Percentiles rank a stretch among this genome's conserved stretches.
Conservation (phyloP, 345 rosid species). For the Streptanthus diversifolius region DNA sequence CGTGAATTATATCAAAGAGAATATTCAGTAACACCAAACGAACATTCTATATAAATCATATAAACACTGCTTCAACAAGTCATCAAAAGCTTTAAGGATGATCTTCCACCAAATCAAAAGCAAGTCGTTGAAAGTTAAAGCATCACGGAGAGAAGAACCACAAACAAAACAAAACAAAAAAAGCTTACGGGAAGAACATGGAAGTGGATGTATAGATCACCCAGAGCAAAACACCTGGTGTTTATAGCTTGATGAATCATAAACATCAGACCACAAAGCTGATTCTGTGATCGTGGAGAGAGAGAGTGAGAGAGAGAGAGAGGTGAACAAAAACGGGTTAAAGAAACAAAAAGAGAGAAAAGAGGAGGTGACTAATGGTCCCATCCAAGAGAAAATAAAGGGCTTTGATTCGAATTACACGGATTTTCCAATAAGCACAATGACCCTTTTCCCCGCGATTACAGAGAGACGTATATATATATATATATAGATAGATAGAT, state of each 20-base stretch:
- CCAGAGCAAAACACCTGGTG: conserved; percentile 5
- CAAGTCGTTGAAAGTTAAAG: conserved; percentile 16
- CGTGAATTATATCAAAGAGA: neutral
- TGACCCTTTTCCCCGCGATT: conserved; percentile 26
- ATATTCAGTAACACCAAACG: conserved; percentile 13
- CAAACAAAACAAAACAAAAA: neutral
- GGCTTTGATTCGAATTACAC: conserved; percentile 18
- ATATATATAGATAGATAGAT: too few species aligned
- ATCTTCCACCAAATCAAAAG: conserved; percentile 14
- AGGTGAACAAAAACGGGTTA: conserved; percentile 1
- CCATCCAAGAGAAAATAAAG: conserved; percentile 18
- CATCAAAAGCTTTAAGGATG: conserved; percentile 17
- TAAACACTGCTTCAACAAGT: conserved; percentile 3
- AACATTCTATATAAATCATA: neutral
- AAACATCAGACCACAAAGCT: conserved; percentile 13
- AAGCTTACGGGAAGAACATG: conserved; percentile 16
- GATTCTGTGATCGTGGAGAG: conserved; percentile 10
- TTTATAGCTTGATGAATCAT: conserved; percentile 4
- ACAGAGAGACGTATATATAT: neutral
- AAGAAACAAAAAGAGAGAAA: conserved; percentile 18
- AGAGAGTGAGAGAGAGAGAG: neutral
- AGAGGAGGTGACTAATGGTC: conserved; percentile 16
- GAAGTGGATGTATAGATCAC: conserved; percentile 12
- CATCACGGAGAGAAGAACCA: conserved; percentile 3
- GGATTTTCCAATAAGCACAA: conserved; percentile 29